Conservation (phyloP, 2,329 filamentous ascomycete genomes). For the Fusarium robinianum region DNA sequence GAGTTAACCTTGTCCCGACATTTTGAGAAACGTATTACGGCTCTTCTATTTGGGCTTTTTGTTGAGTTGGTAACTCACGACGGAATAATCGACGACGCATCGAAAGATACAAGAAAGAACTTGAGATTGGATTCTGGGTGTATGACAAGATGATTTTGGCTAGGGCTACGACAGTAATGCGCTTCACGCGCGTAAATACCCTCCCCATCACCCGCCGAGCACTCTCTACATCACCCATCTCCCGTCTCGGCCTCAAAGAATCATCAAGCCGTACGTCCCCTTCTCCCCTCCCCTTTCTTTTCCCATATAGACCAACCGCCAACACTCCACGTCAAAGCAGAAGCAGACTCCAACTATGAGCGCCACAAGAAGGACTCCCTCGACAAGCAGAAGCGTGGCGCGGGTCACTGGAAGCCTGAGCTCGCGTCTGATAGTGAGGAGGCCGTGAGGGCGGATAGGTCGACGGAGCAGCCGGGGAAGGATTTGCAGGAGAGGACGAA, state of each 20-base stretch:
- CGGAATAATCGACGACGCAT: neutral
- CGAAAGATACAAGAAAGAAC: neutral
- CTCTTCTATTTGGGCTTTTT: neutral
- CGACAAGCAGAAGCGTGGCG: slow-evolving; percentile 69
- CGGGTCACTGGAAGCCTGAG: slow-evolving; percentile 76
- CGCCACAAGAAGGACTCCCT: slow-evolving; percentile 65
- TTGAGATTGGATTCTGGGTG: no score
- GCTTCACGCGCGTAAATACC: slow-evolving; percentile 24
- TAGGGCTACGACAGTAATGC: slow-evolving; percentile 30
- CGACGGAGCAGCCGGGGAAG: slow-evolving; percentile 37
- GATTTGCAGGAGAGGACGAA: slow-evolving; percentile 64
- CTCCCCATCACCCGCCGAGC: slow-evolving; percentile 34
- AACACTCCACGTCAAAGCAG: slow-evolving; percentile 29
- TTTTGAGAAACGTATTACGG: neutral
- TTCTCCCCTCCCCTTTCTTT: neutral
- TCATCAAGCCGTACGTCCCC: slow-evolving; percentile 41
- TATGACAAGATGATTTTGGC: slow-evolving; percentile 32
- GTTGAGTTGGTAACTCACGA: no score
- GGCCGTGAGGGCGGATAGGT: slow-evolving; percentile 70
- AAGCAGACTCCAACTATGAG: slow-evolving; percentile 51
- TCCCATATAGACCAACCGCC: slow-evolving; percentile 2
- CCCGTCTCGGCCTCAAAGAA: slow-evolving; percentile 43
- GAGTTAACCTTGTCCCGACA: no score
- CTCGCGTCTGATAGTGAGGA: slow-evolving; percentile 81
- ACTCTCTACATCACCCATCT: slow-evolving; percentile 37